A percentile compares a stretch with the other conserved stretches of the same genome.
Conservation (phyloP, 192 early-diverging fungal species). For the Coemansia sp. region DNA sequence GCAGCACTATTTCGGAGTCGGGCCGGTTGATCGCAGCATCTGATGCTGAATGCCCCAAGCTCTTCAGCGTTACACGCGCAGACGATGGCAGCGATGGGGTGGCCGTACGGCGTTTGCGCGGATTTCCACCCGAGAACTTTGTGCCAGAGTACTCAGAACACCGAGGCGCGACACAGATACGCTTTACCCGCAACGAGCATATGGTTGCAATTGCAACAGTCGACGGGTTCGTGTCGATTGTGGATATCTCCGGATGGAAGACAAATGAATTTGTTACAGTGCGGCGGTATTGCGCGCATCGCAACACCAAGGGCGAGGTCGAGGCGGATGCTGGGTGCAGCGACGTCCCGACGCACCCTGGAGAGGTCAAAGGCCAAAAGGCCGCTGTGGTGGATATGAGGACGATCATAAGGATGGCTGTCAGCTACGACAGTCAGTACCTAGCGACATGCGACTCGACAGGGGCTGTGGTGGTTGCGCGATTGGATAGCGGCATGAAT, state of each 20-base stretch:
- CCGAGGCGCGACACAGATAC: slow-evolving; percentile 66
- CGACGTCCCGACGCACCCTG: slow-evolving; percentile 51
- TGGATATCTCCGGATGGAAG: slow-evolving; percentile 70
- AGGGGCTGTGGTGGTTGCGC: slow-evolving; percentile 72
- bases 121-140: slow-evolving; percentile 51
- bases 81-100: slow-evolving; percentile 22
- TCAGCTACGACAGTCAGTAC: slow-evolving; percentile 79
- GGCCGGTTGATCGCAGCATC: slow-evolving; percentile 82
- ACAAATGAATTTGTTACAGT: slow-evolving; percentile 61
- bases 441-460: slow-evolving; percentile 76
- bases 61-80: slow-evolving; percentile 57
- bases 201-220: slow-evolving; percentile 73
- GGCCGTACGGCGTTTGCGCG: slow-evolving; percentile 30
- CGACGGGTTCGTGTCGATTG: slow-evolving; percentile 72
- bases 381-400: slow-evolving; percentile 41
- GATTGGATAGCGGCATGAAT: slow-evolving; percentile 64
- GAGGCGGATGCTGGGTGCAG: slow-evolving; percentile 49
- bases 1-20: slow-evolving; percentile 75
- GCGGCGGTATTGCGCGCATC: slow-evolving; percentile 67
- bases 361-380: slow-evolving; percentile 19
- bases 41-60: slow-evolving; percentile 66
- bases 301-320: slow-evolving; percentile 44
- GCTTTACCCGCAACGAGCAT: slow-evolving; percentile 77
- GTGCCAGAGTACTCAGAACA: slow-evolving; percentile 39
- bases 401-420: slow-evolving; percentile 68